Evolutionary conservation across 371 early-diverging fungal species (phyloP).

Genomic region (Lichtheimia ramosa): DNA sequence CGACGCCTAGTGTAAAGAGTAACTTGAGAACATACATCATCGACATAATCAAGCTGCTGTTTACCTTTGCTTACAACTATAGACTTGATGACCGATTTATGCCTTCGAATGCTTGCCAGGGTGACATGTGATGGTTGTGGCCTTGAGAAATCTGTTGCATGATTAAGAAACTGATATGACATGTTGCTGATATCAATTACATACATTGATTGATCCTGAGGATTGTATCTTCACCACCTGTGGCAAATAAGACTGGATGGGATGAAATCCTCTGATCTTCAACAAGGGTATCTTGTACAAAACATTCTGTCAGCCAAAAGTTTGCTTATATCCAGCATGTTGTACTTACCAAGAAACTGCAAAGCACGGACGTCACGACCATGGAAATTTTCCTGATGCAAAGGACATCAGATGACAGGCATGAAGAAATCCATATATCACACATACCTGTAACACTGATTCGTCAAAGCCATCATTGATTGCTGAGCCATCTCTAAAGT

Average conservation of each 20-base stretch:
- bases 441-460: constrained; percentile 44
- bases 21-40: too few relatives aligned
- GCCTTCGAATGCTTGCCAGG: constrained; percentile 45
- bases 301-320: too few relatives aligned
- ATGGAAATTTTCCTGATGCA: constrained; percentile 46
- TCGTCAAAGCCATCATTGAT: constrained; percentile 46
- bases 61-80: constrained; percentile 33
- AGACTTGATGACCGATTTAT: constrained; percentile 52
- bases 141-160: too few relatives aligned
- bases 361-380: constrained; percentile 61
- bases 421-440: background rate
- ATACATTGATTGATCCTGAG: constrained; percentile 48
- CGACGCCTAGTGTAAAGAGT: constrained; percentile 9
- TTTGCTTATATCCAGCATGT: too few relatives aligned
- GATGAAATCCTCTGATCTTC: too few relatives aligned
- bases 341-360: constrained; percentile 27
- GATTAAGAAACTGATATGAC: too few relatives aligned
- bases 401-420: background rate
- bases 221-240: constrained; percentile 54
- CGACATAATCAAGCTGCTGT: background rate
- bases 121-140: constrained; percentile 9
- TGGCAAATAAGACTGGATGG: constrained; percentile 39
- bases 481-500: constrained; percentile 44
- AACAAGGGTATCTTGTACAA: too few relatives aligned
- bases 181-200: background rate